Conservation (phyloP, 352 stramenopile species). For the Globisporangium carolinianum region DNA sequence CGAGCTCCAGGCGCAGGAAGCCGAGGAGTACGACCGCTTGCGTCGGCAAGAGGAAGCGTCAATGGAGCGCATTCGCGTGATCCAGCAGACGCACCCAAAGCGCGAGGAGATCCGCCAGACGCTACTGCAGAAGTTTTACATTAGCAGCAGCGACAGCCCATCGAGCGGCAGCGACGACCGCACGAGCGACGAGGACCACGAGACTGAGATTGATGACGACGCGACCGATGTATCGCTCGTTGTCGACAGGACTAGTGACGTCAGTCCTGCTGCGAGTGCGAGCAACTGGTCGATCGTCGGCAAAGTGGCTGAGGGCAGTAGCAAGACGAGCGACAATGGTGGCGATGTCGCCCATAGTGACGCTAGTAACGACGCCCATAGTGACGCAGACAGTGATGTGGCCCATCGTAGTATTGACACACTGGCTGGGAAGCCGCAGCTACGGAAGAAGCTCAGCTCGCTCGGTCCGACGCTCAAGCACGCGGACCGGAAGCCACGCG, state of each 20-base stretch:
- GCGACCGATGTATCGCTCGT: too few relatives aligned
- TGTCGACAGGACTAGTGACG: too few relatives aligned
- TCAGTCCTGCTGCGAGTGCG: background rate
- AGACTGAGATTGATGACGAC: background rate
- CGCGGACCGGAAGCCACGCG: constrained; percentile 31
- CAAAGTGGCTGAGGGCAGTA: background rate
- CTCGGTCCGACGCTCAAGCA: constrained; percentile 33
- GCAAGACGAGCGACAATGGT: background rate
- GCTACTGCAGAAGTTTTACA: constrained; percentile 35
- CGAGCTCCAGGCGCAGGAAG: constrained; percentile 63
- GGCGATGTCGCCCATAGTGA: background rate
- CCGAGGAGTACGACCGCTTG: constrained; percentile 67
- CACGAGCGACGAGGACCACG: constrained; percentile 8
- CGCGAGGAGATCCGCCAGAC: constrained; percentile 40
- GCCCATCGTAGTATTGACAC: too few relatives aligned
- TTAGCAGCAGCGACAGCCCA: constrained; percentile 19
- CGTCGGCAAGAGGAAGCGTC: constrained; percentile 59
- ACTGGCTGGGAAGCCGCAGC: background rate
- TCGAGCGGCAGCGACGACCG: constrained; percentile 6
- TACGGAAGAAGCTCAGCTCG: constrained; percentile 33
- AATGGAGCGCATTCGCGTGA: constrained; percentile 54
- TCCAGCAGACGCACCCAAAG: constrained; percentile 45
- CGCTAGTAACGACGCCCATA: constrained; percentile 9
- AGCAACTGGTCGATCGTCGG: background rate
- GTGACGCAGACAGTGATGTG: too few relatives aligned